Conservation (phyloP, 139 green algal species). For the Spirogloea muscicola region DNA sequence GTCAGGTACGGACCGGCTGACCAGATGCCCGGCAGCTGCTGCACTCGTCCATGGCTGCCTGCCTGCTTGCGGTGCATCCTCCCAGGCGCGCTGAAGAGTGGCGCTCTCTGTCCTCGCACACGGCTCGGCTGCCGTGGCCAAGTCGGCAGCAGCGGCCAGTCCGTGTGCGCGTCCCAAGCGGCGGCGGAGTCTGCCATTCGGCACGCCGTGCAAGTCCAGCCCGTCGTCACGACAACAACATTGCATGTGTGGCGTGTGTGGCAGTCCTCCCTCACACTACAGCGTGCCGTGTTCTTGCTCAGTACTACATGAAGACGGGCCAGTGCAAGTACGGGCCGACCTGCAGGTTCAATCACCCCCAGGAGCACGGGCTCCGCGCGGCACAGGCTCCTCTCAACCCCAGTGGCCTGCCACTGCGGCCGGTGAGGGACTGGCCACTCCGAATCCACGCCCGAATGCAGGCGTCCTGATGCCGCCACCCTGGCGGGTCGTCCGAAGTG, state of each 20-base stretch:
- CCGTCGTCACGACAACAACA: not conserved
- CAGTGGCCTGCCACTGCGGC: too few relatives aligned
- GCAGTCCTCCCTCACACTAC: not conserved
- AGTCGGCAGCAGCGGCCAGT: not conserved
- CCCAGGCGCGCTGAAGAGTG: too few relatives aligned
- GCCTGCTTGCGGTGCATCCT: too few relatives aligned
- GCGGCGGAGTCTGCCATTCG: not conserved
- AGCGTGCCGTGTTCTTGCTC: constrained; percentile 25
- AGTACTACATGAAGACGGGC: constrained; percentile 87
- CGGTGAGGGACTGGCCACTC: too few relatives aligned
- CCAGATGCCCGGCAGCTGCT: not conserved
- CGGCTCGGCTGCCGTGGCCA: too few relatives aligned
- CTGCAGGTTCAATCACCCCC: constrained; percentile 85
- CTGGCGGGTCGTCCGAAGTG: too few relatives aligned
- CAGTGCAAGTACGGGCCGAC: constrained; percentile 76
- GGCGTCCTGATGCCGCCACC: too few relatives aligned
- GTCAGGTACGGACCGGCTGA: not conserved
- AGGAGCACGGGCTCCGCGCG: too few relatives aligned
- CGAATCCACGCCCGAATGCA: too few relatives aligned
- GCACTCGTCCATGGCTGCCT: not conserved
- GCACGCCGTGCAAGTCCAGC: not conserved
- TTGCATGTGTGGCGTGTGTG: not conserved
- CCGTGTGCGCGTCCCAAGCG: not conserved
- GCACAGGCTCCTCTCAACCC: too few relatives aligned
- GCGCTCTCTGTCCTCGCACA: too few relatives aligned